phyloP scores from a whole-genome alignment of 768 basidiomycete species.

The Tulasnella sp. region DNA sequence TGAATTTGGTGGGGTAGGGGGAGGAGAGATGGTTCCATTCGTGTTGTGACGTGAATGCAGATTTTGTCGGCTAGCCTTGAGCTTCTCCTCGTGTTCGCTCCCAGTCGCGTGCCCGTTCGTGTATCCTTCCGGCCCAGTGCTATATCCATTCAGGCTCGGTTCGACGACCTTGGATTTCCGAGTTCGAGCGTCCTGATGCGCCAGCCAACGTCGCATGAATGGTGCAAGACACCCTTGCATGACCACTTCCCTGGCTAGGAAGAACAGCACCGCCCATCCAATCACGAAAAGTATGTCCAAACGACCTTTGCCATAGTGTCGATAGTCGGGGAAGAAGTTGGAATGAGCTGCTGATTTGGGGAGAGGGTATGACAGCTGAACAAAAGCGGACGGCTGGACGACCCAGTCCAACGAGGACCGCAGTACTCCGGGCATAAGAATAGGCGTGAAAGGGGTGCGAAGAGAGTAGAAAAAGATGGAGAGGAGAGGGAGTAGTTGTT shows the following conservation, averaged over 20 bases:
- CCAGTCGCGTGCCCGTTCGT: conserved; percentile 20
- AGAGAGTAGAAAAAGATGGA: background rate
- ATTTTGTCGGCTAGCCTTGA: conserved; percentile 19
- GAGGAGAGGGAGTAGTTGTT: background rate
- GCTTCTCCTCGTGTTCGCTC: conserved; percentile 27
- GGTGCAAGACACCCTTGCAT: conserved; percentile 70
- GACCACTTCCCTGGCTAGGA: conserved; percentile 66
- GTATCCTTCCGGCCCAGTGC: background rate
- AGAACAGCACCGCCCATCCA: conserved; percentile 76
- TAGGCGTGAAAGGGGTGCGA: background rate
- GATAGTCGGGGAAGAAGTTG: conserved; percentile 12
- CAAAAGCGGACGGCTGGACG: background rate
- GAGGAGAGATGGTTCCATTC: background rate
- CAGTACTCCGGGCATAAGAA: background rate
- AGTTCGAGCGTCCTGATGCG: conserved; percentile 31
- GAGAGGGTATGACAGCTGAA: background rate
- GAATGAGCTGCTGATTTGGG: background rate
- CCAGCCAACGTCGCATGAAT: conserved; percentile 65
- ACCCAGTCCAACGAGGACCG: background rate
- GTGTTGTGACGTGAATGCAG: conserved; percentile 1
- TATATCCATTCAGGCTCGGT: background rate
- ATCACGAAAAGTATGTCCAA: conserved; percentile 69
- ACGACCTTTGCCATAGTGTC: conserved; percentile 1
- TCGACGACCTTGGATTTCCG: background rate
- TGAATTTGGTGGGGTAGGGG: background rate